Conservation (phyloP, 257 asterid species). For the Leonotis leonurus region DNA sequence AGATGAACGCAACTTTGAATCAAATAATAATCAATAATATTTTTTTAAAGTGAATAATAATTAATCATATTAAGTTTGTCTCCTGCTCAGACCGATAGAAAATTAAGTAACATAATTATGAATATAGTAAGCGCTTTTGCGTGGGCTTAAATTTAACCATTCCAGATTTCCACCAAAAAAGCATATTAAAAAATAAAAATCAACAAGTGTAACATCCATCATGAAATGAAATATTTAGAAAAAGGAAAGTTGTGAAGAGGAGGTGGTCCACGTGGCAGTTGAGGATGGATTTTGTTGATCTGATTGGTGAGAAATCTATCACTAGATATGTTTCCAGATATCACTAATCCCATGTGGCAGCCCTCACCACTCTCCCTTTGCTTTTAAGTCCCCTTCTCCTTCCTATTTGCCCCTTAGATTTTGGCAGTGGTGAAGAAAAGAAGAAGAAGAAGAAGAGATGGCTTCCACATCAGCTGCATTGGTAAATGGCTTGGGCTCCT, state of each 20-base stretch:
- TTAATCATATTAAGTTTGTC: too few species aligned
- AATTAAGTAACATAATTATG: too few species aligned
- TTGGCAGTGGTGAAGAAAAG: neutral
- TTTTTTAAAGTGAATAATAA: too few species aligned
- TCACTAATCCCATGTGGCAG: conserved; percentile 59
- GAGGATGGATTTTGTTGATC: conserved; percentile 17
- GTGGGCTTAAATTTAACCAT: too few species aligned
- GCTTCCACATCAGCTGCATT: conserved; percentile 91
- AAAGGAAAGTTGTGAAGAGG: neutral
- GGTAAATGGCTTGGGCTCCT: conserved; percentile 48
- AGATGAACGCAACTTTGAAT: too few species aligned
- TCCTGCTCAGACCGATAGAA: too few species aligned
- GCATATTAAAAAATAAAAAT: too few species aligned
- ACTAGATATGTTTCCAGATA: conserved; percentile 17
- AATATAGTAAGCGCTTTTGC: too few species aligned
- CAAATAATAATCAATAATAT: too few species aligned
- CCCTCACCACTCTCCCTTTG: conserved; percentile 21
- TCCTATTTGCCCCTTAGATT: neutral
- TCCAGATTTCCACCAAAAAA: too few species aligned
- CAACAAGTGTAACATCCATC: too few species aligned
- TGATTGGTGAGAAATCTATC: conserved; percentile 36
- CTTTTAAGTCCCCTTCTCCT: conserved; percentile 10
- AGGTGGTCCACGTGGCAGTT: conserved; percentile 27
- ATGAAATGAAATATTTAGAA: neutral
- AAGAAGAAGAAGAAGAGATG: conserved; percentile 27